Base-by-base conservation (phyloP, 192 early-diverging fungal species). In the Coemansia aciculifera region DNA sequence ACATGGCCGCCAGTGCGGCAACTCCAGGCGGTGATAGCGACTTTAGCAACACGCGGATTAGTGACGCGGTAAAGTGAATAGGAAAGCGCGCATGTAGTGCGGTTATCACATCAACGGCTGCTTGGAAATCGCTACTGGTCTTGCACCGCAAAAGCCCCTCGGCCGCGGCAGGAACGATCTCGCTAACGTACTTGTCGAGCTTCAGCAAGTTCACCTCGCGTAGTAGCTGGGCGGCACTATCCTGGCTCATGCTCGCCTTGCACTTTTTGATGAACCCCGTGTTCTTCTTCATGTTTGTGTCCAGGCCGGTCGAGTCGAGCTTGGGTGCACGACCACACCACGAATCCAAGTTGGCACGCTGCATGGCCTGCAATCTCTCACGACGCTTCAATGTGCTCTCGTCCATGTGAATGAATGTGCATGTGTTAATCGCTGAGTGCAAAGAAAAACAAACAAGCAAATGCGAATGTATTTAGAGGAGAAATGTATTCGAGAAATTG, bases 271-370 rank as follows among this genome's bases (percentile, higher is more conserved):
- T 93, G 73, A 99, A 98, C 15, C 90, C 88, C 5, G 93, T 95
- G 79, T 98, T 98, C 85, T 98, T 98, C 75, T 98, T 99, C 54
- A 99, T 93, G 79, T 93, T 97, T 61, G 93, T 90, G 70, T 99
- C 98, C 19, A 98, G 65, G 17, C 61, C 42, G 48, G 51, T 57
- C 23, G 74, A 34, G 31, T 75, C 73, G n/a, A 73, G 61, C 37
- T 34, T 66, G 15, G 64, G 61, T 7, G 38, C 57, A 23, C 54
- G 67, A n/a, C 68, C 71, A 54, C 67, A 43, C 79, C 79, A 81
- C 38, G 79, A 73, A 40, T 64, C 67, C 8, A 76, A 57, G 62
- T 81, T 81, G 52, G 60, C 64, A 62, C 71, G 79, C 65, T 81
- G 79, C 48, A 73, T 68, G 32, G 38, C 62, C 48, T 51, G 59